A percentile compares a stretch with the other conserved stretches of the same genome.
These are phyloP conservation scores for Boletus fagicola DNA, from an alignment of 768 basidiomycete species.

Conservation along the genomic window DNA sequence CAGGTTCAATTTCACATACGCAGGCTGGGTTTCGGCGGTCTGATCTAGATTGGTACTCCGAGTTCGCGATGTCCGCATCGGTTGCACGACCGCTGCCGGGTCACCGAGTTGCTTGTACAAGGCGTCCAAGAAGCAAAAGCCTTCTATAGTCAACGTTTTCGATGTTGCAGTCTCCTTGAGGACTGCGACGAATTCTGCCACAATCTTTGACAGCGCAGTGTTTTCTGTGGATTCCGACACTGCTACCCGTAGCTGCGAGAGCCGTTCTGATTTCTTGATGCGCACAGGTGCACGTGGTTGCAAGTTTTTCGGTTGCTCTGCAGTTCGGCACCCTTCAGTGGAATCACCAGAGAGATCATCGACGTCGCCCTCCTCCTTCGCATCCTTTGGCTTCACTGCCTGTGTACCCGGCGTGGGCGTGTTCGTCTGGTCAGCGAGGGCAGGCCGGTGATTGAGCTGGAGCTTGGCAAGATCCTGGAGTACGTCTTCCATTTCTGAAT, in stretches of 20 bases:
- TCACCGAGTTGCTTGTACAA: slow-evolving; percentile 70
- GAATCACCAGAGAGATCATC: slow-evolving; percentile 46
- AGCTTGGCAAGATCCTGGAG: slow-evolving; percentile 60
- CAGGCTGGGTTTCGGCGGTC: slow-evolving; percentile 41
- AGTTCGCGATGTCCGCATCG: slow-evolving; percentile 47
- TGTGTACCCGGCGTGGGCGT: slow-evolving; percentile 31
- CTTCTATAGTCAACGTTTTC: slow-evolving; percentile 65
- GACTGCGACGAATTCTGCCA: slow-evolving; percentile 59
- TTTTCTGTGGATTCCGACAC: slow-evolving; percentile 54
- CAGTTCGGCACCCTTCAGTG: slow-evolving; percentile 32
- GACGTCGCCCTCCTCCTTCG: slow-evolving; percentile 27
- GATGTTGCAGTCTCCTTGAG: slow-evolving; percentile 63
- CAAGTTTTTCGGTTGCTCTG: slow-evolving; percentile 17
- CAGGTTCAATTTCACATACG: slow-evolving; percentile 57
- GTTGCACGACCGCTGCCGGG: slow-evolving; percentile 56
- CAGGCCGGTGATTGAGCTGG: slow-evolving; percentile 49
- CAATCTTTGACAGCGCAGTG: slow-evolving; percentile 47
- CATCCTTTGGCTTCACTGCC: slow-evolving; percentile 31
- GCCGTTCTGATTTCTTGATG: slow-evolving; percentile 44
- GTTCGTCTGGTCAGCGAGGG: slow-evolving; percentile 53
- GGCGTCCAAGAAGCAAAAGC: slow-evolving; percentile 65
- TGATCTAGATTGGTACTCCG: slow-evolving; percentile 42
- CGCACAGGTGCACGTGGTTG: slow-evolving; percentile 34
- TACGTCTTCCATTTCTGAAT: slow-evolving; percentile 51
- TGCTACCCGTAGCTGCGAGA: slow-evolving; percentile 46